Evolutionary conservation across 768 basidiomycete species (phyloP).

Genomic region (Lepiota subincarnata): DNA sequence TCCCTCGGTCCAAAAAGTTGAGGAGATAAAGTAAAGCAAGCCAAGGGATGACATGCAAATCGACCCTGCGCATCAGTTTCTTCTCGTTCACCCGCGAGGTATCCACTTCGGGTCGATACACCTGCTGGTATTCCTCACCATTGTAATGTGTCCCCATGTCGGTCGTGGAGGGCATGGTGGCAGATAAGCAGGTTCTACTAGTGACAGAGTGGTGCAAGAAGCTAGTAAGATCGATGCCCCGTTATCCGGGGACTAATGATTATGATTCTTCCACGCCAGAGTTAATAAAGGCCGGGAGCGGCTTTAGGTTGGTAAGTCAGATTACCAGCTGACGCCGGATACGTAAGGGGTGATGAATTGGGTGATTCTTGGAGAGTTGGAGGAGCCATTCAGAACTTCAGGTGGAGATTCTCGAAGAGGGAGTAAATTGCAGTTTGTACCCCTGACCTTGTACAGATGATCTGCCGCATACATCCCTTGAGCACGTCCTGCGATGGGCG

Average conservation of each 20-base stretch:
- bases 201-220: background rate
- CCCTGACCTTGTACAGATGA: too few relatives aligned
- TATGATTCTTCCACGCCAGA: slow-evolving; percentile 1
- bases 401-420: too few relatives aligned
- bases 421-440: too few relatives aligned
- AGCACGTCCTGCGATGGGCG: too few relatives aligned
- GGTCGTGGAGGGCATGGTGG: background rate
- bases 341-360: slow-evolving; percentile 3
- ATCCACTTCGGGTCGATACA: slow-evolving; percentile 51
- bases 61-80: slow-evolving; percentile 55
- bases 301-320: background rate
- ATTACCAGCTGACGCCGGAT: background rate
- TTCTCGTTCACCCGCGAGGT: slow-evolving; percentile 50
- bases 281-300: background rate
- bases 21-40: slow-evolving; percentile 69
- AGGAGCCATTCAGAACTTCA: too few relatives aligned
- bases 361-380: too few relatives aligned
- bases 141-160: background rate
- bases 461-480: too few relatives aligned
- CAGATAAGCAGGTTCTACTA: background rate
- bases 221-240: background rate
- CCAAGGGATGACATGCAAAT: slow-evolving; percentile 71
- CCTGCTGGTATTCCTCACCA: slow-evolving; percentile 8
- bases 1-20: slow-evolving; percentile 64
- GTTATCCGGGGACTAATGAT: background rate